Conservation (phyloP, 345 rosid species). For the Eutrema yunnanense region DNA sequence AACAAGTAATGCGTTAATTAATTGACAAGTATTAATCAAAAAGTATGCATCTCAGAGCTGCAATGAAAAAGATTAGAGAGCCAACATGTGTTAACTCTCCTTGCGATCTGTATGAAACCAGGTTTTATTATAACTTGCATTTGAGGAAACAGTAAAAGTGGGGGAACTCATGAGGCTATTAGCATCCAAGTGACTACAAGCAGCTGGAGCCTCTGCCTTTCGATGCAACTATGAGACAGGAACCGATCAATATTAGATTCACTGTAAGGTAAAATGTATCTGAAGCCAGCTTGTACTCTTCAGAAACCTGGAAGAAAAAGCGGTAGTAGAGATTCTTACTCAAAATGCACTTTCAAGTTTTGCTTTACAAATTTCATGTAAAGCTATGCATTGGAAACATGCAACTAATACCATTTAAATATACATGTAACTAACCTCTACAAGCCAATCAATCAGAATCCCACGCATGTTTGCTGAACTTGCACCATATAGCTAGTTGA, state of each 20-base stretch:
- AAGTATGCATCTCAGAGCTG: too few relatives aligned
- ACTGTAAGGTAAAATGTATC: constrained; percentile 81
- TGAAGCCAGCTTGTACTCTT: constrained; percentile 73
- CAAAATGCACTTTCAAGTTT: background rate
- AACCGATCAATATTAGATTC: constrained; percentile 69
- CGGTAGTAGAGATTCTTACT: background rate
- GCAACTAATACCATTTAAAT: too few relatives aligned
- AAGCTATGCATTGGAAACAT: background rate
- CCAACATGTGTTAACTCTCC: too few relatives aligned
- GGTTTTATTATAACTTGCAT: too few relatives aligned
- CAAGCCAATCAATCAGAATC: constrained; percentile 84
- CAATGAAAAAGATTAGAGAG: too few relatives aligned
- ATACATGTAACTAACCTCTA: constrained; percentile 39
- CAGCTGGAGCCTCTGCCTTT: constrained; percentile 63
- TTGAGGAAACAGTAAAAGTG: background rate
- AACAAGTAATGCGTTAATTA: background rate
- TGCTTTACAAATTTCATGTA: background rate
- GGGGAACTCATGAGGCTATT: constrained; percentile 68
- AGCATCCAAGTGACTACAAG: constrained; percentile 90
- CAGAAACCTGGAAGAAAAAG: constrained; percentile 57
- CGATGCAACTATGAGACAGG: constrained; percentile 54
- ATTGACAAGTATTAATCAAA: too few relatives aligned
- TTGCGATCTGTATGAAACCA: too few relatives aligned
- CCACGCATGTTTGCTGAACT: constrained; percentile 72
- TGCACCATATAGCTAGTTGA: constrained; percentile 62